These are phyloP conservation scores for Pseudofabraea citricarpa DNA, from an alignment of 2,329 filamentous ascomycete species.

Conservation along the genomic window DNA sequence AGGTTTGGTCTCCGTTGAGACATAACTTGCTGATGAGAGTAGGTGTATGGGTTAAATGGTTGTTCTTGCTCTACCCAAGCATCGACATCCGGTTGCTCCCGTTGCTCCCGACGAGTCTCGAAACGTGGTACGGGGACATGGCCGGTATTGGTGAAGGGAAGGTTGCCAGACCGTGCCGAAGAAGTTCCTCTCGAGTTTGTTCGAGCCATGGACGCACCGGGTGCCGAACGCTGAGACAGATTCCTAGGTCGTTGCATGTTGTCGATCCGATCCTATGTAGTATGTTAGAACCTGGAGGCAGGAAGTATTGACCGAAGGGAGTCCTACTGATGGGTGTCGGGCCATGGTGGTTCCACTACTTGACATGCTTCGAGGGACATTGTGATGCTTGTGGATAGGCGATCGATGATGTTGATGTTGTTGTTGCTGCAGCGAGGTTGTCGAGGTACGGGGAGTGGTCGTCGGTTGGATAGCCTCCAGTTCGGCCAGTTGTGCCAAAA, in stretches of 20 bases:
- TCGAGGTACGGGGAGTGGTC: constrained; percentile 4
- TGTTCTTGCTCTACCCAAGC: constrained; percentile 25
- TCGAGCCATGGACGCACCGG: constrained; percentile 20
- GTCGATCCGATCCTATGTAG: constrained; percentile 21
- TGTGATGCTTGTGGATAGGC: constrained; percentile 22
- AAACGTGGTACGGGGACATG: constrained; percentile 18
- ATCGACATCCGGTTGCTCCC: constrained; percentile 19
- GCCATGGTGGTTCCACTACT: constrained; percentile 22
- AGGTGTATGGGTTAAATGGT: constrained; percentile 19
- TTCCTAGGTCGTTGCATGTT: constrained; percentile 13
- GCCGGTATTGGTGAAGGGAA: constrained; percentile 22
- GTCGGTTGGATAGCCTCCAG: constrained; percentile 22
- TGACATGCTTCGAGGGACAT: constrained; percentile 26
- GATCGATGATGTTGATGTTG: constrained; percentile 14
- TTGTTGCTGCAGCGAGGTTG: constrained; percentile 11
- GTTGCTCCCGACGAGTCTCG: constrained; percentile 18
- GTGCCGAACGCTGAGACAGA: constrained; percentile 24
- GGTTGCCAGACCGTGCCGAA: constrained; percentile 18
- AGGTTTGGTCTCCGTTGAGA: constrained; percentile 19
- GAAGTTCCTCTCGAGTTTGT: constrained; percentile 21
- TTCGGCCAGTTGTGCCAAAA: constrained; percentile 19
- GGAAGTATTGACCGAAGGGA: constrained; percentile 7
- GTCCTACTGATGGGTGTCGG: constrained; percentile 22
- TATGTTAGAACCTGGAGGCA: constrained; percentile 17
- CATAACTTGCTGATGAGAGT: constrained; percentile 17